Percentiles rank a stretch among this genome's conserved stretches.
Evolutionary conservation across 2,329 filamentous ascomycete species (phyloP).

Genomic region (Didymella exigua): DNA sequence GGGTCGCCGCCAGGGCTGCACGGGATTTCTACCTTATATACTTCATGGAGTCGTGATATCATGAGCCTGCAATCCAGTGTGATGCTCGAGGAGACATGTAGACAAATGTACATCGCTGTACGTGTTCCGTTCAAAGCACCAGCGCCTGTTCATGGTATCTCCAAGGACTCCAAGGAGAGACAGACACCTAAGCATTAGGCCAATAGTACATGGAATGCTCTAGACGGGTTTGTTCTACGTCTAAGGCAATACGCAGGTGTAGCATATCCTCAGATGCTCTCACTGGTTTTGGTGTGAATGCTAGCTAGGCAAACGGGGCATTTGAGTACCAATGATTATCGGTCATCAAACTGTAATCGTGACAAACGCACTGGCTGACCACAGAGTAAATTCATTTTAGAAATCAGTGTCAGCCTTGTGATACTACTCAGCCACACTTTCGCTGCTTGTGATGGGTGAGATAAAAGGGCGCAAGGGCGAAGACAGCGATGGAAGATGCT

Average conservation of each 20-base stretch:
- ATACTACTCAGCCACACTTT: slow-evolving; percentile 1
- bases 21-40: too few relatives aligned
- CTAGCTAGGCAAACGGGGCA: not conserved
- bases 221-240: slow-evolving; percentile 30
- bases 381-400: too few relatives aligned
- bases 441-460: slow-evolving; percentile 6
- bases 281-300: not conserved
- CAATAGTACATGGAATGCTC: slow-evolving; percentile 34
- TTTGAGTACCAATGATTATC: not conserved
- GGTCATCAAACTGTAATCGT: not conserved
- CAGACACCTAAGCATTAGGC: slow-evolving; percentile 38
- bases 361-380: not conserved
- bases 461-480: slow-evolving; percentile 29
- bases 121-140: not conserved
- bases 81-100: too few relatives aligned
- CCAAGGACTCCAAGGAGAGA: not conserved
- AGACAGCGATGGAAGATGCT: slow-evolving; percentile 16
- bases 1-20: too few relatives aligned
- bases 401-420: not conserved
- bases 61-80: too few relatives aligned
- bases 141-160: slow-evolving; percentile 19
- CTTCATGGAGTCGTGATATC: too few relatives aligned
- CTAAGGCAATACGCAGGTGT: slow-evolving; percentile 10
- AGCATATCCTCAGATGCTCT: not conserved
- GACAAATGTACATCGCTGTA: not conserved